Base-by-base conservation (phyloP, 306 rosid species). In the Senna siamea region DNA sequence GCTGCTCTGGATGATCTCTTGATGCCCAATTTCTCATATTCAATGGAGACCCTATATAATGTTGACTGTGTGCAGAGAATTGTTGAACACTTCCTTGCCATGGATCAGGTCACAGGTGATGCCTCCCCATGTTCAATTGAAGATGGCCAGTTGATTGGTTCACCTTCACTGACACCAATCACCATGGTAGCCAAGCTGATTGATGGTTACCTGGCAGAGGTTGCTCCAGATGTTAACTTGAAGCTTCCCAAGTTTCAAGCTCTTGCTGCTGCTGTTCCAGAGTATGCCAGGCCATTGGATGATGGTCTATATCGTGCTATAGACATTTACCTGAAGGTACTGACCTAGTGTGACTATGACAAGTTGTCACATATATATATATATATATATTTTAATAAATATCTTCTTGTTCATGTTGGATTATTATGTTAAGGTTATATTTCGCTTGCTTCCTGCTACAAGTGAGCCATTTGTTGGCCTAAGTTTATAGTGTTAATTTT, bases 191-290 rank as follows among this genome's bases (percentile, higher is more conserved):
- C 99, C 77, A 94, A 94, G 86, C 85, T 94, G 63, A 89, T 92
- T 23, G 99, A 94, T 46, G 99, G 97, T 41, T 94, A 94, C 90
- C 90, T 94, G 10, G 99, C 99, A 14, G 99, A 94, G 87, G 99
- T 94, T 76, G 97, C 99, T 66, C 99, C 99, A 13, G 99, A 94
- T 77, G 93, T 88, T 62, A 94, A 94, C 76, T 78, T 94, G 72
- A 94, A 94, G 87, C 95, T 83, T 55, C 87, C 93, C 5, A 94
- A 92, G 80, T 94, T 94, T 83, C 95, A 92, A 75, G 88, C 87
- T 73, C 96, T 92, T 77, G 96, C 99, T 41, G 97, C 96, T 56
- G 95, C 93, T 47, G 92, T 94, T 82, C 99, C 99, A 18, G 99
- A 92, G 54, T 94, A 87, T 73, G 99, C 93, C 69, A 84, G 99